A percentile compares a stretch with the other conserved stretches of the same genome.
phyloP scores from a whole-genome alignment of 306 rosid species.

The Acacia crassicarpa region DNA sequence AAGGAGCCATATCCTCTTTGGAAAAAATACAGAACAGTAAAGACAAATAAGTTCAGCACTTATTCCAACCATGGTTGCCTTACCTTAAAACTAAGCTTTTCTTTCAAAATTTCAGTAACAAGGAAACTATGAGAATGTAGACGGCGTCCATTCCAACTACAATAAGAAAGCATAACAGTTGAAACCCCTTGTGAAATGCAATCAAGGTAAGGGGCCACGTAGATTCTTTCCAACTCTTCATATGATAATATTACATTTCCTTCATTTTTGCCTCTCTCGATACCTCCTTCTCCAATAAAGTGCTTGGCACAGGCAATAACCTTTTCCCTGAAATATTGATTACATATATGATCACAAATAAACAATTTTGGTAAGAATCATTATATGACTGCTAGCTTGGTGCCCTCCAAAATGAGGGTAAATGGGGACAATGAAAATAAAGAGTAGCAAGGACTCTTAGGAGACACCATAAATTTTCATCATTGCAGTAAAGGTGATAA shows the following conservation, averaged over 20 bases:
- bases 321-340: constrained; percentile 57
- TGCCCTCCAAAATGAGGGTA: neutral
- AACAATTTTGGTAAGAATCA: neutral
- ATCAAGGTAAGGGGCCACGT: constrained; percentile 84
- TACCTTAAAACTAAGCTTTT: constrained; percentile 81
- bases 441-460: neutral
- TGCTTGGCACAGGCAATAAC: constrained; percentile 91
- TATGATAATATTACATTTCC: constrained; percentile 70
- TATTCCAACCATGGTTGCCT: neutral
- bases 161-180: constrained; percentile 83
- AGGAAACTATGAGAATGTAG: constrained; percentile 71
- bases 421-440: neutral
- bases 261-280: constrained; percentile 71
- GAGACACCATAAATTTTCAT: neutral
- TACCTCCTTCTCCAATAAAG: constrained; percentile 96
- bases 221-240: constrained; percentile 75
- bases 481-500: neutral
- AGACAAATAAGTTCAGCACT: neutral
- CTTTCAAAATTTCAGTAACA: constrained; percentile 69
- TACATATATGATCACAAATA: neutral
- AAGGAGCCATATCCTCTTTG: neutral
- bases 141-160: constrained; percentile 81
- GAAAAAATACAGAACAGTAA: constrained; percentile 8
- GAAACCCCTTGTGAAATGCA: constrained; percentile 85
- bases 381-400: neutral